A percentile compares a stretch with the other conserved stretches of the same genome.
phyloP scores from a whole-genome alignment of 2,329 filamentous ascomycete species.

The Helicocarpus griseus region DNA sequence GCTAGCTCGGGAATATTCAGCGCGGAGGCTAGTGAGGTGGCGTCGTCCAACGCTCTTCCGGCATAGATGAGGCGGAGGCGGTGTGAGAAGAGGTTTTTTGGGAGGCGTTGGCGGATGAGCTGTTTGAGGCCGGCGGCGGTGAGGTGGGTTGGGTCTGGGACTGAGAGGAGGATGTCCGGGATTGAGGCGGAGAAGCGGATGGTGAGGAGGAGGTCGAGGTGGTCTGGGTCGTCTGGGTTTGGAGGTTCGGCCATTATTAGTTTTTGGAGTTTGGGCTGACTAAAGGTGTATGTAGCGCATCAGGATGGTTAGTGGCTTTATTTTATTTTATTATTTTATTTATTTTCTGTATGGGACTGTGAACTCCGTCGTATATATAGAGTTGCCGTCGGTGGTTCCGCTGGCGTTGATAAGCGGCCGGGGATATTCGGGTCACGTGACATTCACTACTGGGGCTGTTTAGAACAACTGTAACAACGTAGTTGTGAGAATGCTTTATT shows the following conservation, averaged over 20 bases:
- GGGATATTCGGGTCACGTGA: no score
- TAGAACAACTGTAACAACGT: no score
- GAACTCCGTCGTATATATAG: no score
- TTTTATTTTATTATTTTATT: no score
- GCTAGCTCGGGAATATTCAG: slow-evolving; percentile 54
- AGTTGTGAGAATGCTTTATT: no score
- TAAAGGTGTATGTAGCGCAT: no score
- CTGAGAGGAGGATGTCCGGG: slow-evolving; percentile 71
- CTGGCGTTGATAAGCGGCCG: no score
- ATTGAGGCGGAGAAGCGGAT: slow-evolving; percentile 84
- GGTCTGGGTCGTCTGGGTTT: slow-evolving; percentile 8
- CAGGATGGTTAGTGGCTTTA: no score
- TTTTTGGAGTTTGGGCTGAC: no score
- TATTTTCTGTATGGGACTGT: no score
- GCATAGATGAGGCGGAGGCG: slow-evolving; percentile 83
- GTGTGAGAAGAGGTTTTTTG: slow-evolving; percentile 50
- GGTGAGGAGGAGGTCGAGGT: slow-evolving; percentile 55
- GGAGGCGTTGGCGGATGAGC: slow-evolving; percentile 64
- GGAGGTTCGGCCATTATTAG: background rate
- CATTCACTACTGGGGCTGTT: no score
- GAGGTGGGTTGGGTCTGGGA: slow-evolving; percentile 57
- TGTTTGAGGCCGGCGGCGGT: slow-evolving; percentile 73
- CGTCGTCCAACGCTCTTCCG: slow-evolving; percentile 74
- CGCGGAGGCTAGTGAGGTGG: slow-evolving; percentile 55
- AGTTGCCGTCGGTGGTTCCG: no score